These are phyloP conservation scores for Trichoderma erinaceum DNA, from an alignment of 495 filamentous ascomycete species.

Conservation along the genomic window DNA sequence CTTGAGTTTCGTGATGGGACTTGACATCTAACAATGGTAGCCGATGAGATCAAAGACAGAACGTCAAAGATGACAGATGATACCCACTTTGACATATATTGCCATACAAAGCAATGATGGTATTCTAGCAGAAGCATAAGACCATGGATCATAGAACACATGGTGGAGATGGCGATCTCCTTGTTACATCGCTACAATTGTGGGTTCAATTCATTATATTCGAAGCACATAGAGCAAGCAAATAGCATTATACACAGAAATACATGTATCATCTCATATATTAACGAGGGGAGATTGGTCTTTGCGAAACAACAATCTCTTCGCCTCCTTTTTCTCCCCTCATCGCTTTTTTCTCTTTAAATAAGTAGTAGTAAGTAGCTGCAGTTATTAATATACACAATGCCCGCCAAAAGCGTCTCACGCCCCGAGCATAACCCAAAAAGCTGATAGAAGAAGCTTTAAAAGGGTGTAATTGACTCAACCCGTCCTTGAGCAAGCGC, in stretches of 20 bases:
- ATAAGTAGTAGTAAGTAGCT: too few species aligned
- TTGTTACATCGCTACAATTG: too few species aligned
- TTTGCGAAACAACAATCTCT: neutral
- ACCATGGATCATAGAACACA: too few species aligned
- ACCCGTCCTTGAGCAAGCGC: neutral
- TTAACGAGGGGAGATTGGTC: slow-evolving; percentile 5
- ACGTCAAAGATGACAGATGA: neutral
- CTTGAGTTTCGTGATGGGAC: neutral
- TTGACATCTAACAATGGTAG: slow-evolving; percentile 1
- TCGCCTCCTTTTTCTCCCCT: neutral
- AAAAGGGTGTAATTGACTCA: neutral
- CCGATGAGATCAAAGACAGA: neutral
- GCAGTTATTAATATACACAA: slow-evolving; percentile 1
- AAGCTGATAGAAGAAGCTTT: neutral
- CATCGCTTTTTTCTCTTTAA: neutral
- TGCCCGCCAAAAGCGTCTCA: neutral
- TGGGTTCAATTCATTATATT: neutral
- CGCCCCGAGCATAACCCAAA: neutral
- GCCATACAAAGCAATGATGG: neutral
- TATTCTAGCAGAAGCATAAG: too few species aligned
- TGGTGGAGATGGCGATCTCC: too few species aligned
- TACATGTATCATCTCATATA: neutral
- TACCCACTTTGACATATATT: neutral
- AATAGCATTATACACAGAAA: neutral
- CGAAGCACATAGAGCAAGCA: neutral